Percentiles rank a stretch among this genome's conserved stretches.
Conservation (phyloP, 177 flowering plant species). For the Vitis hybrid region DNA sequence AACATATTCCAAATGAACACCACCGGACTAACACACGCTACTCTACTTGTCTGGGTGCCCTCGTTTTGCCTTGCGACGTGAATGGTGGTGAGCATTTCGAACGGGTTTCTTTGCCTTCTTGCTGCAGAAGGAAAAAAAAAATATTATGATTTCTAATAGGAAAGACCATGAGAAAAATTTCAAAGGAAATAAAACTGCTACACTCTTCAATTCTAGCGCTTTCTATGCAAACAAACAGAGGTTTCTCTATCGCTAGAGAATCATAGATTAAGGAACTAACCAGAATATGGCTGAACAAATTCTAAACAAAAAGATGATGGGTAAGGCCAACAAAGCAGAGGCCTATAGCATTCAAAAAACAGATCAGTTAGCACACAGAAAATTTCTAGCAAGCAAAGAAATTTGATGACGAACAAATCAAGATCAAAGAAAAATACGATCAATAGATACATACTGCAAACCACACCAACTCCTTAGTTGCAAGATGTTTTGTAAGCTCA, state of each 20-base stretch:
- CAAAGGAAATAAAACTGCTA: neutral
- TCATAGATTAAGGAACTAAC: conserved; percentile 39
- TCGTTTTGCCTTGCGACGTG: conserved; percentile 67
- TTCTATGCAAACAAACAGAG: neutral
- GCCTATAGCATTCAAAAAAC: conserved; percentile 53
- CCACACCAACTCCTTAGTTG: conserved; percentile 80
- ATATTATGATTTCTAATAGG: neutral
- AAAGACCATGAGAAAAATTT: neutral
- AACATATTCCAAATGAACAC: neutral
- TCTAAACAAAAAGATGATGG: conserved; percentile 53
- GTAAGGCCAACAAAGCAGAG: conserved; percentile 81
- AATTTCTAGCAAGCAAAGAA: neutral
- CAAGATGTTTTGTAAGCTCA: conserved; percentile 69
- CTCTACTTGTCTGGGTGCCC: conserved; percentile 35
- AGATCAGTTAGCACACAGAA: neutral
- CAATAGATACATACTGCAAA: conserved; percentile 51
- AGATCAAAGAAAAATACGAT: neutral
- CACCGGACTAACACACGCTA: neutral
- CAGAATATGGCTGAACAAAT: conserved; percentile 49
- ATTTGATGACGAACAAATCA: neutral
- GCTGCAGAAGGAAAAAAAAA: conserved; percentile 32
- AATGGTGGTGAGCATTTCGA: conserved; percentile 51
- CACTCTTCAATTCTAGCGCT: neutral
- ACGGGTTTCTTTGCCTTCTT: conserved; percentile 51
- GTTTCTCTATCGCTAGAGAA: neutral